Evolutionary conservation across 2,329 filamentous ascomycete species (phyloP).

Genomic region (Mariannaea elegans): DNA sequence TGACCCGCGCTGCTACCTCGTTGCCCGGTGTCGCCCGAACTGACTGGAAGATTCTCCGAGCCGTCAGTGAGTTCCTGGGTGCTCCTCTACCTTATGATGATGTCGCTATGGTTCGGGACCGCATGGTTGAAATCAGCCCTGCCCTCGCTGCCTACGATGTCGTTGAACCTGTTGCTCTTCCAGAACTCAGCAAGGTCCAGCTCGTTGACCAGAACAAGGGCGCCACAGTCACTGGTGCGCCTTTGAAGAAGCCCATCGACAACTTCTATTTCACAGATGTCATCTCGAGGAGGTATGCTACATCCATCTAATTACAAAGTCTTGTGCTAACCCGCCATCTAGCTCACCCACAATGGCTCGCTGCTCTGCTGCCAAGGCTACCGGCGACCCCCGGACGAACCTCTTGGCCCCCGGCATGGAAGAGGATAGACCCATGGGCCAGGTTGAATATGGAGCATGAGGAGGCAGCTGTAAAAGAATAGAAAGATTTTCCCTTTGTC

Average conservation of each 20-base stretch:
- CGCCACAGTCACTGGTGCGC: slow-evolving; percentile 72
- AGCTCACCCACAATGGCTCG: slow-evolving; percentile 99
- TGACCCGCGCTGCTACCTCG: slow-evolving; percentile 88
- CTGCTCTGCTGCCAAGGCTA: slow-evolving; percentile 91
- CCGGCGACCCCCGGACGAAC: slow-evolving; percentile 80
- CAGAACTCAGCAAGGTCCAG: slow-evolving; percentile 87
- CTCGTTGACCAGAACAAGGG: slow-evolving; percentile 97
- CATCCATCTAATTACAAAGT: slow-evolving; percentile 26
- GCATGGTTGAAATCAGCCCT: slow-evolving; percentile 95
- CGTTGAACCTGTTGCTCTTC: slow-evolving; percentile 81
- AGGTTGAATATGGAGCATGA: slow-evolving; percentile 67
- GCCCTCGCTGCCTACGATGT: slow-evolving; percentile 90
- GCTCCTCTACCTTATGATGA: slow-evolving; percentile 92
- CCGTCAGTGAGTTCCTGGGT: slow-evolving; percentile 89
- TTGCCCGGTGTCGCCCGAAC: slow-evolving; percentile 90
- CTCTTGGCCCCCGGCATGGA: slow-evolving; percentile 78
- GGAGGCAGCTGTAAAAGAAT: slow-evolving; percentile 48
- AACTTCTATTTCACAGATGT: slow-evolving; percentile 99
- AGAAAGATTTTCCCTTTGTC: slow-evolving; percentile 44
- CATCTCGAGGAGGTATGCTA: slow-evolving; percentile 88
- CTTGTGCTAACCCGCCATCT: slow-evolving; percentile 32
- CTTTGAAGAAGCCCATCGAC: slow-evolving; percentile 86
- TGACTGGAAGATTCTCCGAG: slow-evolving; percentile 99
- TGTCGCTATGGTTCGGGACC: slow-evolving; percentile 85
- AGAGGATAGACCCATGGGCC: slow-evolving; percentile 69